Percentiles rank a stretch among this genome's conserved stretches.
phyloP scores from a whole-genome alignment of 305 asterid species.

The Fraxinus baroniana region DNA sequence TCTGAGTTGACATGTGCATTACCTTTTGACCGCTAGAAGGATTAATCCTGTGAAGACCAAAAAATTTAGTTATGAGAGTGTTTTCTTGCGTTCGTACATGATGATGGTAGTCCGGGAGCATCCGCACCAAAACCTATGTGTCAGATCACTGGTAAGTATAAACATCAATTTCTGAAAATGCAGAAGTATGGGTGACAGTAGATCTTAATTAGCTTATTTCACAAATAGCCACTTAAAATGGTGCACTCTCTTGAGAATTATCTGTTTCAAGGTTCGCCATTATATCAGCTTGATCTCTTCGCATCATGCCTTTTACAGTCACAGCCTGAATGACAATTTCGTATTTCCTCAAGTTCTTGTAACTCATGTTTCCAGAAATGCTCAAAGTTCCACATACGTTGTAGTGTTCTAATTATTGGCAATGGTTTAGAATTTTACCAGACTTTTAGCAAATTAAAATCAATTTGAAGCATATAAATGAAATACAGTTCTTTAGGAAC shows the following conservation, averaged over 20 bases:
- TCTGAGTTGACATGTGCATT: conserved; percentile 14
- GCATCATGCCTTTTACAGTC: not conserved
- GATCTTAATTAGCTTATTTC: not conserved
- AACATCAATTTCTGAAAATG: not conserved
- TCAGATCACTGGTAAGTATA: conserved; percentile 24
- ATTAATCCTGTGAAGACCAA: conserved; percentile 96
- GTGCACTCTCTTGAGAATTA: not conserved
- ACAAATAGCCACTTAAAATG: not conserved
- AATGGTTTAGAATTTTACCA: not conserved
- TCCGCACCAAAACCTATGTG: conserved; percentile 80
- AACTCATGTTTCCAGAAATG: not conserved
- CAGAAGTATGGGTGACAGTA: not conserved
- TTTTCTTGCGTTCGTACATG: conserved; percentile 80
- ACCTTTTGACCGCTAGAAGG: conserved; percentile 97
- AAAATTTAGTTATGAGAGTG: conserved; percentile 90
- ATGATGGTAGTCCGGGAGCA: conserved; percentile 87
- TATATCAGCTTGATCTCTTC: not conserved
- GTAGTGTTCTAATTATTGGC: not conserved
- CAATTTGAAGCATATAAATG: not conserved
- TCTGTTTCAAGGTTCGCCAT: not conserved
- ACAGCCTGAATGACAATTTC: not conserved
- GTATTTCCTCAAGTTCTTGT: not conserved
- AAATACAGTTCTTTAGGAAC: not conserved
- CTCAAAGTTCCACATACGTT: not conserved
- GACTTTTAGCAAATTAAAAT: not conserved